Base-by-base conservation (phyloP, 2,329 filamentous ascomycete species). In the Colletotrichum chrysophilum region DNA sequence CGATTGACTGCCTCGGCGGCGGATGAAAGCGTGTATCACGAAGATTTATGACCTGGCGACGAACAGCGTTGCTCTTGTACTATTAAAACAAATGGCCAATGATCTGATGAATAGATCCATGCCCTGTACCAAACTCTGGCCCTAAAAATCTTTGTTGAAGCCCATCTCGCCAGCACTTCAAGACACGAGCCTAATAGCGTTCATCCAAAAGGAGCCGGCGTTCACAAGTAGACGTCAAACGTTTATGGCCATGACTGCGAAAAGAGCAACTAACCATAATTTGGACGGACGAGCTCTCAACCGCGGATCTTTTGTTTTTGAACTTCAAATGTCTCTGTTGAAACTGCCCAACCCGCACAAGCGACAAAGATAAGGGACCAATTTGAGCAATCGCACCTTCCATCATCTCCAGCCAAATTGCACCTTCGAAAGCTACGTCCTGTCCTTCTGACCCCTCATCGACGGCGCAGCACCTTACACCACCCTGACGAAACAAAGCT, bases 61-160 rank as follows among this genome's bases (percentile, higher is more conserved):
- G 52, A 66, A 67, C 21, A 60, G 34, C 62, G 43, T 76, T 26
- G 74, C 74, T 55, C 30, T 43, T 76, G 74, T 76, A 76, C 21
- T 66, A 76, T 75, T 61, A 76, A 66, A 38, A 18, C 52, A 55
- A 70, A 75, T 38, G 74, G 74, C 71, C 66, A 66, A 71, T 75
- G 61, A 71, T 71, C 61, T 71, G 30, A 52, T 13, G 14, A 70
- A 76, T 62, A 71, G 74, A 76, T 71, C 48, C 62, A 76, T 74
- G 71, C 66, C 74, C 58, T 64, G 55, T 75, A 75, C 38, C 60
- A 62, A 32, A 32, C 12, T 32, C 12, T 38, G 14, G 14, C 13
- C 14, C 43, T 6, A 18, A 21, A 52, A 52, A 21, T 18, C 6
- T 13, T 2, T 52, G 43, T 24, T 21, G 4, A 52, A 48, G n/a